A percentile compares a stretch with the other conserved stretches of the same genome.
These are phyloP conservation scores for Cladophialophora bantiana DNA, from an alignment of 2,329 filamentous ascomycete genomes.

Conservation along the genomic window DNA sequence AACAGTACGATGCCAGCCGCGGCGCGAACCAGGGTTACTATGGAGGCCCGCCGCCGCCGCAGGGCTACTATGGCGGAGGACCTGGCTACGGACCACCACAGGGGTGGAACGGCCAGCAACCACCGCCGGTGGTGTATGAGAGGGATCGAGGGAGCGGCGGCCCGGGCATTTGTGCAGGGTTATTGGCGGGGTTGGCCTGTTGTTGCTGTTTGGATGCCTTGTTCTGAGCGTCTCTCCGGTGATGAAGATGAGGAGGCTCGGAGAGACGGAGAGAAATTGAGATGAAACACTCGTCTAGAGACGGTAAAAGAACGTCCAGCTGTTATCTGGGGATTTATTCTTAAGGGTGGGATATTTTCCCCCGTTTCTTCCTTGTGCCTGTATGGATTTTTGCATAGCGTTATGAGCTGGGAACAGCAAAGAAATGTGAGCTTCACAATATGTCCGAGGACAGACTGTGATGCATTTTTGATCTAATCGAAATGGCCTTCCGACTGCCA, in stretches of 20 bases:
- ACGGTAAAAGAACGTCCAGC: no score
- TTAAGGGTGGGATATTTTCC: neutral
- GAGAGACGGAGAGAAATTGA: neutral
- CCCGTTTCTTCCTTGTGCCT: neutral
- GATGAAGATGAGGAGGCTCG: neutral
- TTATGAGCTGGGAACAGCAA: neutral
- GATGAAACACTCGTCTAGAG: no score
- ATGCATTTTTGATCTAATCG: neutral
- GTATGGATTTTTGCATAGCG: neutral
- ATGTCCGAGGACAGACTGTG: neutral
- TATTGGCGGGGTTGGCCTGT: slow-evolving; percentile 56
- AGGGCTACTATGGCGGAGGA: slow-evolving; percentile 8
- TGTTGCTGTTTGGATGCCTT: slow-evolving; percentile 60
- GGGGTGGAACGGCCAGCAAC: slow-evolving; percentile 43
- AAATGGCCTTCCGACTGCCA: neutral
- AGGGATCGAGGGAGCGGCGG: slow-evolving; percentile 42
- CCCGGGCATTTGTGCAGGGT: slow-evolving; percentile 54
- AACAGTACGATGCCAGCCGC: slow-evolving; percentile 38
- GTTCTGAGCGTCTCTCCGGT: slow-evolving; percentile 43
- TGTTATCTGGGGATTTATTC: neutral
- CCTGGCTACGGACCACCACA: slow-evolving; percentile 30
- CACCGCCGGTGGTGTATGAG: slow-evolving; percentile 49
- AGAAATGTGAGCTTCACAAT: neutral
- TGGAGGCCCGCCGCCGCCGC: slow-evolving; percentile 11
- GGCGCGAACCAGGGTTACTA: slow-evolving; percentile 20